Base-by-base conservation (phyloP, 306 rosid genomes). In the Sesbania bispinosa region DNA sequence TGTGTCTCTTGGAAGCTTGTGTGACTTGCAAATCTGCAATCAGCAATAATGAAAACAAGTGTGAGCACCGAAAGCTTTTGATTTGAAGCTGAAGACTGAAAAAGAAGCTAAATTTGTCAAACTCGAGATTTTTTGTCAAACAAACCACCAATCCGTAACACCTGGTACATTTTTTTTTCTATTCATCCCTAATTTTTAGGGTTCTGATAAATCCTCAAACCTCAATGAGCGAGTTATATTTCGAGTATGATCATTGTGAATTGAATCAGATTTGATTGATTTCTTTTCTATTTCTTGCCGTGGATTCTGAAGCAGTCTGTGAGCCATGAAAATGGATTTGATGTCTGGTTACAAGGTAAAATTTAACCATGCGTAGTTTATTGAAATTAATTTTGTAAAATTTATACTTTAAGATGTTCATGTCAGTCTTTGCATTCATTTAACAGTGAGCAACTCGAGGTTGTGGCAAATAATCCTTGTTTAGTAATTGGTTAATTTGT, bases 261-360 rank as follows among this genome's bases (percentile, higher is more conserved):
- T 73, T 29, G 21, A 46, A 21, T 82, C 67, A 29, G 68, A 13
- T 65, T 75, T 23, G 18, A 10, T 68, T 39, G 21, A 16, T 51
- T 59, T 62, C 41, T 35, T 29, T 2, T 57, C 36, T 10, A 0
- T 20, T 71, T 29, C 8, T 29, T 59, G 50, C 67, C 45, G 51
- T 62, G 86, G 74, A 79, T 58, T 78, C 59, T 47, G 75, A 7
- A 15, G 51, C 59, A 26, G 14, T 74, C 52, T 55, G 45, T 77
- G 65, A 73, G 82, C 74, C 10, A n/a, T 62, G 80, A 73, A 27
- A 30, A 95, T 95, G 99, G 96, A 95, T 92, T 89, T 95, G 87
- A 85, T 88, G 69, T 91, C 97, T 82, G 89, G 97, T 65, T 95
- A 95, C 82, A 95, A 95, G 98, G 96, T 92, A 79, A 52, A 11